Base-by-base conservation (phyloP, 192 early-diverging fungal genomes). In the Backusella tuberculispora region DNA sequence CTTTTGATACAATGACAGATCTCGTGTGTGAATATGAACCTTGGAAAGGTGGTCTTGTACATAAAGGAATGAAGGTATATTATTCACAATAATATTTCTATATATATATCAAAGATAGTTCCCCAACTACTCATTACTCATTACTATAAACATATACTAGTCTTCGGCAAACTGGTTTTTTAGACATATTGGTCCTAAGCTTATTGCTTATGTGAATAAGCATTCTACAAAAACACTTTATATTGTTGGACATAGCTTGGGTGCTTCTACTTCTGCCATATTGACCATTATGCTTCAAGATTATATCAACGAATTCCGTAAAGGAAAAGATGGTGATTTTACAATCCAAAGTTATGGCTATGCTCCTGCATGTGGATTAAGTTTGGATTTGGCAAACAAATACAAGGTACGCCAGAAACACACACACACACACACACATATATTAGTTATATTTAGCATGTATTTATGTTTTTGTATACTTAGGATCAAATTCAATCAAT, bases 161-260 rank as follows among this genome's bases (percentile, higher is more conserved):
- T 78, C 88, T 15, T 88, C 91, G 4, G 93, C 93, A 7, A 84
- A 88, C n/a, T 95, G 90, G 90, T 87, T 95, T 65, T 90, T 91
- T 85, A 74, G 80, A 63, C 83, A 90, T 63, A 84, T 93, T 5
- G 85, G 88, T 48, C 91, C 93, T 19, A 86, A 88, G 64, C 80
- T 92, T 12, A 82, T 91, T 45, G 88, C 90, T 4, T 91, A 90
- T 45, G 85, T 85, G 29, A 83, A 84, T 48, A 81, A 83, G 38
- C 89, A 90, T 76, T 74, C 81, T n/a, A 81, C 90, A 8, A 82
- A 76, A 21, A 71, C 80, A 5, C 80, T 94, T 43, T 86, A 89
- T 69, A 91, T 94, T 76, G 91, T 93, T 24, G 93, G 93, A 0
- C 93, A 94, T 72, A 90, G 88, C 69, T 82, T 95, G n/a, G 93